These are phyloP conservation scores for Pezicula radicicola DNA, from an alignment of 2,329 filamentous ascomycete genomes.

Conservation along the genomic window DNA sequence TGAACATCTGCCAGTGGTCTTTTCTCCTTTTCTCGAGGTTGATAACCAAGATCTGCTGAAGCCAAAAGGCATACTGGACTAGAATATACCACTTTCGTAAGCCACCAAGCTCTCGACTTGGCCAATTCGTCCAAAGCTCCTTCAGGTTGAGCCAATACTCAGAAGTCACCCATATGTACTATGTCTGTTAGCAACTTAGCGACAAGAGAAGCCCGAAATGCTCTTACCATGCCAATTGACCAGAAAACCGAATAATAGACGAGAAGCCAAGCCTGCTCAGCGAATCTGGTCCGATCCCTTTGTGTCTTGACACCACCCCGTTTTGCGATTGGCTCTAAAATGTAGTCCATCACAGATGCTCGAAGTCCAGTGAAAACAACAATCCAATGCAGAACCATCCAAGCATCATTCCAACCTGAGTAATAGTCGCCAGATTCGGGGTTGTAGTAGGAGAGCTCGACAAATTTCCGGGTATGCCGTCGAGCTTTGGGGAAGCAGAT, in stretches of 20 bases:
- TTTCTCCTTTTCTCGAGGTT: slow-evolving; percentile 93
- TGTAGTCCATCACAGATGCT: slow-evolving; percentile 81
- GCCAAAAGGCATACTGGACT: slow-evolving; percentile 86
- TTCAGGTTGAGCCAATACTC: slow-evolving; percentile 74
- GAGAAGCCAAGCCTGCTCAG: slow-evolving; percentile 90
- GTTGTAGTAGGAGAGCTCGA: slow-evolving; percentile 82
- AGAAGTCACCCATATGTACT: slow-evolving; percentile 81
- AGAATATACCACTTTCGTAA: slow-evolving; percentile 87
- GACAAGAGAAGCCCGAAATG: background rate
- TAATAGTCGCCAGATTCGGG: slow-evolving; percentile 65
- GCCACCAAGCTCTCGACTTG: slow-evolving; percentile 69
- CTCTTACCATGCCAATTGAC: slow-evolving; percentile 74
- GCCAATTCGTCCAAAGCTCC: slow-evolving; percentile 84
- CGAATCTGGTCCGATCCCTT: slow-evolving; percentile 80
- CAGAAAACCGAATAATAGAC: slow-evolving; percentile 82
- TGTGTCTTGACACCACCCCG: slow-evolving; percentile 68
- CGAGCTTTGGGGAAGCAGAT: slow-evolving; percentile 78
- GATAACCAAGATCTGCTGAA: slow-evolving; percentile 91
- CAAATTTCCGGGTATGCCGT: slow-evolving; percentile 80
- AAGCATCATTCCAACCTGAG: slow-evolving; percentile 75
- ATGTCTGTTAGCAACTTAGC: slow-evolving; percentile 16
- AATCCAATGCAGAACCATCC: slow-evolving; percentile 74
- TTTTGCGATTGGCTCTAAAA: slow-evolving; percentile 75
- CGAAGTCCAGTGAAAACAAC: slow-evolving; percentile 84
- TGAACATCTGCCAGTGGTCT: slow-evolving; percentile 95